These are phyloP conservation scores for maize (Zea mays) DNA, from an alignment of 176 grass and related monocot genomes.

Conservation along the genomic window DNA sequence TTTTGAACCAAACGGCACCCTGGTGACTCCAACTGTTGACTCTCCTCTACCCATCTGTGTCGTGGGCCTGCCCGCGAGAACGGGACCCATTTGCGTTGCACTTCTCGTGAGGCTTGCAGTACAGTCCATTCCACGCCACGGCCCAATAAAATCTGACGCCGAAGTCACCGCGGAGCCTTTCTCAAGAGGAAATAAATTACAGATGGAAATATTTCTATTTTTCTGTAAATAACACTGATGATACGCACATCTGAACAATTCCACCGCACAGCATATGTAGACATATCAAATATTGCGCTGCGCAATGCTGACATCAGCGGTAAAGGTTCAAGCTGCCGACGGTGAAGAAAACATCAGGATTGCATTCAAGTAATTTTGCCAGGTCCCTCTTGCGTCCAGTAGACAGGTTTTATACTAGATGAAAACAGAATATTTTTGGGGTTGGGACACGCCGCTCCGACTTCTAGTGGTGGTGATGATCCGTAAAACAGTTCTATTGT, in stretches of 20 bases:
- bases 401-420: neutral
- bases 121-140: neutral
- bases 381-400: neutral
- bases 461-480: neutral
- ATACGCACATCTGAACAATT: neutral
- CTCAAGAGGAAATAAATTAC: neutral
- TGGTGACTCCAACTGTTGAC: too few species aligned
- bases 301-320: neutral
- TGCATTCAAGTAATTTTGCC: neutral
- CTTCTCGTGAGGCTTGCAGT: too few species aligned
- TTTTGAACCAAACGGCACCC: too few species aligned
- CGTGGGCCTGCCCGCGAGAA: too few species aligned
- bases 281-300: neutral
- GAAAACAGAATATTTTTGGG: neutral
- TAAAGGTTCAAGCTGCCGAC: neutral
- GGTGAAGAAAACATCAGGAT: neutral
- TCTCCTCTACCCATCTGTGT: too few species aligned
- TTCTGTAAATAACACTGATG: neutral
- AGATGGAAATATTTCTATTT: neutral
- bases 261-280: neutral
- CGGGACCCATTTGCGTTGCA: too few species aligned
- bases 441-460: neutral
- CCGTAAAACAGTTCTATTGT: neutral
- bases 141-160: too few species aligned
- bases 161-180: too few species aligned